Conservation (phyloP, 164 flowering plant species). For the Platanus orientalis region DNA sequence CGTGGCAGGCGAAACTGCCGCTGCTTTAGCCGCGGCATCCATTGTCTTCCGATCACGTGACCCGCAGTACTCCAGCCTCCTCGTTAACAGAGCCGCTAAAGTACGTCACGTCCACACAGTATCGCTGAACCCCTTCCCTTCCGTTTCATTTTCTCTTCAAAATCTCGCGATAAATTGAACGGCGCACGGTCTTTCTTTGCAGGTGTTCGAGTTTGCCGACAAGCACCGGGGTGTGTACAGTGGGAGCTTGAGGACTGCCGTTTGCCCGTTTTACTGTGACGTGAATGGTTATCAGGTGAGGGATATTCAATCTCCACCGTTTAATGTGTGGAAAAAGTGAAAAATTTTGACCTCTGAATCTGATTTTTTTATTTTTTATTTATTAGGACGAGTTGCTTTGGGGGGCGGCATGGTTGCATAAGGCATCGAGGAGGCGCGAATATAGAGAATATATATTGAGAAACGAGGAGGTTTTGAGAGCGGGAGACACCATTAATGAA, state of each 20-base stretch:
- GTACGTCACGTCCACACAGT: conserved; percentile 33
- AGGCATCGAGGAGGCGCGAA: conserved; percentile 72
- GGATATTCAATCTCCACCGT: conserved; percentile 7
- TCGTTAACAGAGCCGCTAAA: conserved; percentile 58
- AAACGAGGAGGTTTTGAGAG: conserved; percentile 80
- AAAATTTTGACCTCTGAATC: not conserved
- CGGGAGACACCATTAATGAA: conserved; percentile 88
- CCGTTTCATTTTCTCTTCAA: not conserved
- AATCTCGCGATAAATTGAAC: conserved; percentile 1
- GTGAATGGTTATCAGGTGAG: conserved; percentile 82
- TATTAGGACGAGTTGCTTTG: conserved; percentile 84
- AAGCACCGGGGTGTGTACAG: conserved; percentile 89
- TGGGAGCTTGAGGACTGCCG: conserved; percentile 52
- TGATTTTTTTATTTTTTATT: not conserved
- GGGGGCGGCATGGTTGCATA: conserved; percentile 97
- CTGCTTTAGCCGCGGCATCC: conserved; percentile 91
- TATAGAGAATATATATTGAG: conserved; percentile 82
- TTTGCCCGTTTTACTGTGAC: conserved; percentile 97
- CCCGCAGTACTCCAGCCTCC: conserved; percentile 58
- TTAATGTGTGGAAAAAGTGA: not conserved
- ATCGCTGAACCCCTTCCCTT: conserved; percentile 1
- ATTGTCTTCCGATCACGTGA: conserved; percentile 69
- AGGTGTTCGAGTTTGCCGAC: conserved; percentile 95
- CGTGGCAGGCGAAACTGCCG: conserved; percentile 94
- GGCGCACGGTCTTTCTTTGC: not conserved